Evolutionary conservation across 164 flowering plant genomes (phyloP).

Genomic region (Piper longum): DNA sequence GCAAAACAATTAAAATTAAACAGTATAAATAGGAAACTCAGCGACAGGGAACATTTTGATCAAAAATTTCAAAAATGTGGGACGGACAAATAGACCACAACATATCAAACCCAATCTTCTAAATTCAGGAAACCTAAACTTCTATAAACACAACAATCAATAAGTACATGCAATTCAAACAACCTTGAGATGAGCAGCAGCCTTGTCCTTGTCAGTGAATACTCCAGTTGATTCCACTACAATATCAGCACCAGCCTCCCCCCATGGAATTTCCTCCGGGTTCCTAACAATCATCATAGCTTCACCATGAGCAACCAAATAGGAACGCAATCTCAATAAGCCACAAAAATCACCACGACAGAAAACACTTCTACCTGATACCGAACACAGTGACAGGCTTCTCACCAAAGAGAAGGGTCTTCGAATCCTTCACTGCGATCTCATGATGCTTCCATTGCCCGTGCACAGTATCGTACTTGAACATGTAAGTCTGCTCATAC

Average conservation of each 20-base stretch:
- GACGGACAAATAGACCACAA: too few species aligned
- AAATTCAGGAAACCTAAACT: neutral
- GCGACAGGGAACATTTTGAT: too few species aligned
- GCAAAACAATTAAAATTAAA: neutral
- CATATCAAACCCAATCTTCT: neutral
- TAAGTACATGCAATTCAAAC: too few species aligned
- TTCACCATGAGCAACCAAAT: neutral
- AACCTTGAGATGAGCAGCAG: slow-evolving; percentile 55
- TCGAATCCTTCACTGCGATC: slow-evolving; percentile 52
- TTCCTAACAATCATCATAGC: slow-evolving; percentile 16
- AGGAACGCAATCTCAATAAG: neutral
- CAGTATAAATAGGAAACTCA: neutral
- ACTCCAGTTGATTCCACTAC: slow-evolving; percentile 52
- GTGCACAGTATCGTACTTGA: slow-evolving; percentile 75
- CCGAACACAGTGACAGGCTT: slow-evolving; percentile 68
- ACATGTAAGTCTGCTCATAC: slow-evolving; percentile 60
- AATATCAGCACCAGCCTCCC: slow-evolving; percentile 40
- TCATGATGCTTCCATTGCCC: slow-evolving; percentile 81
- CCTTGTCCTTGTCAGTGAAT: slow-evolving; percentile 51
- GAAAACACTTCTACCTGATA: slow-evolving; percentile 23
- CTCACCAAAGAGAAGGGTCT: slow-evolving; percentile 83
- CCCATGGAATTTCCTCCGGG: slow-evolving; percentile 56
- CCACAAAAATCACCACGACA: neutral
- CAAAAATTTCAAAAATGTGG: too few species aligned
- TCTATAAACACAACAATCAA: neutral